Evolutionary conservation across 768 basidiomycete species (phyloP), one percentile per base, ranked within the genome.

Genomic region (Mycena metata): DNA sequence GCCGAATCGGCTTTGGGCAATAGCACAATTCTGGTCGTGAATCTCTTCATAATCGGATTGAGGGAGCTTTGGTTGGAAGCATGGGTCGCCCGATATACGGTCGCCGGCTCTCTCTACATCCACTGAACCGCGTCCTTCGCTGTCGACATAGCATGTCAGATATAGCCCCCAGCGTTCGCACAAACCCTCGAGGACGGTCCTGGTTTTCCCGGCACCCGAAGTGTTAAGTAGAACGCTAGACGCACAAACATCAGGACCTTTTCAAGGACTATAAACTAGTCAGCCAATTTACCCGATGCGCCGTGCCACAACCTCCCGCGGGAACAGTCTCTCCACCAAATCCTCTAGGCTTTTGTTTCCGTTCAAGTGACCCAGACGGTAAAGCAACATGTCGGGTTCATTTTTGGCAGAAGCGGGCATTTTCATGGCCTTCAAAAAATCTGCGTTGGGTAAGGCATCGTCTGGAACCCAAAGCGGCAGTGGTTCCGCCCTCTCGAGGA

Each of bases 101-200:
- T 83, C 43, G n/a, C n/a, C n/a, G n/a, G 79, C 78, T 59, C 83
- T 80, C 63, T 83, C 79, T 26, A 85, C 77, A 65, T 85, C 84
- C 64, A 73, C 79, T 1, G 84, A 85, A 11, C 84, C 84, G n/a
- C 83, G 74, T 35, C 79, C 74, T 63, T 81, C 82, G 21, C 81
- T 81, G 67, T 85, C 84, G 51, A 84, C 79, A 13, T 78, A 66
- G 13, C 83, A 84, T 0, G 84, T 85, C 66, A 85, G 83, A 70
- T 85, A 85, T 60, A 85, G 81, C 5, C 84, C 84, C 84, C 84
- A 85, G 46, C 79, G 74, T 33, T 79, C 69, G 60, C 84, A 85
- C 6, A 85, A n/a, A 23, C 83, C 83, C 71, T 85, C 84, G 11
- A 85, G 70, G 3, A 85, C 73, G 13, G 84, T 76, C 36, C 83